Evolutionary conservation across 2,329 filamentous ascomycete species (phyloP), one percentile per base, ranked within the genome.

Genomic region (Exophiala dermatitidis): DNA sequence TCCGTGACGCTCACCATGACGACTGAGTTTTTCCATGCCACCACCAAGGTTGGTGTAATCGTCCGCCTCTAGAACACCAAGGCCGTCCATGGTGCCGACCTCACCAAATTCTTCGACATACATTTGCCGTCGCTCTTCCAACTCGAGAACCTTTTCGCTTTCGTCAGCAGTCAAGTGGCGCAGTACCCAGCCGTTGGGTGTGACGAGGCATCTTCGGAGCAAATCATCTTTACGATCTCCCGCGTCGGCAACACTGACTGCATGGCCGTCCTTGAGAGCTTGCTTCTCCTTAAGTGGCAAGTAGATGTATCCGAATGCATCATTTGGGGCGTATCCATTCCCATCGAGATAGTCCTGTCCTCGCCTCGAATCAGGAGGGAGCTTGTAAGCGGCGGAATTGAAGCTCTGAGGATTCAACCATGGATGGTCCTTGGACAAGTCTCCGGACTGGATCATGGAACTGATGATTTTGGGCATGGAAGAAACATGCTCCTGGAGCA

Each of bases 91-190:
- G 41, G 68, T 62, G 3, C 66, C 62, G 2, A 67, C 59, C 1
- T 64, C 62, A 2, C 70, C 69, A 56, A 69, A 72, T 54, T 72
- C 69, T 48, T 70, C 62, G 3, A 66, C 42, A 67, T 68, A 36
- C 63, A 65, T 54, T 69, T 69, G 7, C 63, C 59, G 19, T 49
- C 63, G 66, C 53, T 71, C 71, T 58, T 75, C 72, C 4, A 76
- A 63, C n/a, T 67, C 67, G 1, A 76, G 64, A 40, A 74, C 72
- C 26, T 67, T 68, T 12, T 73, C 68, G 54, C 74, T 72, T 60
- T 76, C 74, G n/a, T 73, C 71, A 2, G 64, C 57, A 3, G 69
- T 69, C 8, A 77, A 60, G 58, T 75, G 72, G 41, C 69, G 69
- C 28, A 76, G 63, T 3, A 75, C 67, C 49, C 68, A 70, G 2